phyloP scores from a whole-genome alignment of 306 rosid genomes.

The Myrica gale region DNA sequence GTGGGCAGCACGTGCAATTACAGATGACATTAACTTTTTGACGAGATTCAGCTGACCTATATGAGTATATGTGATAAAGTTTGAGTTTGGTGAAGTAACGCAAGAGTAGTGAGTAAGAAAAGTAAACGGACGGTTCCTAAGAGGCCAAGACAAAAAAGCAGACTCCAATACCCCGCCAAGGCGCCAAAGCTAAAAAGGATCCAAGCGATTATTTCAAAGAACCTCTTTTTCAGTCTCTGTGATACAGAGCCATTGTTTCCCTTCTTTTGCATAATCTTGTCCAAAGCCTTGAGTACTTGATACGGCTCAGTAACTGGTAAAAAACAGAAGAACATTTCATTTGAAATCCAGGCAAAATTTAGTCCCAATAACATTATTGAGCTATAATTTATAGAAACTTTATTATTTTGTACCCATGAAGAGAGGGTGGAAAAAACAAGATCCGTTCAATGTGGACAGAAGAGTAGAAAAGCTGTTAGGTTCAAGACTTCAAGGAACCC shows the following conservation, averaged over 20 bases:
- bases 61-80: not conserved
- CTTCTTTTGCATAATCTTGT: no score
- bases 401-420: conserved; percentile 22
- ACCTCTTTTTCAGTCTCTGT: no score
- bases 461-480: conserved; percentile 16
- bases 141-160: not conserved
- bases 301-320: no score
- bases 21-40: conserved; percentile 12
- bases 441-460: conserved; percentile 51
- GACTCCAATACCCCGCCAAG: not conserved
- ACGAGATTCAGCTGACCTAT: conserved; percentile 2
- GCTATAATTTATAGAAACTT: not conserved
- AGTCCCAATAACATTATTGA: no score
- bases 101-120: conserved; percentile 13
- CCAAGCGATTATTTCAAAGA: no score
- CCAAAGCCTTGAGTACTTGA: no score
- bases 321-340: no score
- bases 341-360: no score
- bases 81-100: not conserved
- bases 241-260: no score
- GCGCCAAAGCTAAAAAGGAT: no score
- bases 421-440: conserved; percentile 40
- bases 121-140: not conserved
- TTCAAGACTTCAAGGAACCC: conserved; percentile 7
- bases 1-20: conserved; percentile 31